phyloP scores from a whole-genome alignment of 371 early-diverging fungal genomes.

The Mortierella sp. region DNA sequence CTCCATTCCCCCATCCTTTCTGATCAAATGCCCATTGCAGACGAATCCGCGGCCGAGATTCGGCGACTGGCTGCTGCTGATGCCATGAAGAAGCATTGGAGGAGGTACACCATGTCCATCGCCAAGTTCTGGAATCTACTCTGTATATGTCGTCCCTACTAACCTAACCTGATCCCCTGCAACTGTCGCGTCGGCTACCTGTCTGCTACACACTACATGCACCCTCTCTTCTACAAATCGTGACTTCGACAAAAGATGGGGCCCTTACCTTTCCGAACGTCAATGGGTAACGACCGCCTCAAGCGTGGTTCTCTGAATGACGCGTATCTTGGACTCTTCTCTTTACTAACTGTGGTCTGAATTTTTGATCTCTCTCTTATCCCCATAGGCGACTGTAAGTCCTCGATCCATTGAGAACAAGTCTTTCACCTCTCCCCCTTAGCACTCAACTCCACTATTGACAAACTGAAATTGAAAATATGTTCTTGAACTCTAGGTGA shows the following conservation, averaged over 20 bases:
- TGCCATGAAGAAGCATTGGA: conserved; percentile 46
- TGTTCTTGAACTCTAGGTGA: conserved; percentile 15
- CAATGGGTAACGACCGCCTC: conserved; percentile 36
- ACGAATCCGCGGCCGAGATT: conserved; percentile 32
- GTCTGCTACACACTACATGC: background rate
- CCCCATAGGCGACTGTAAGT: conserved; percentile 16
- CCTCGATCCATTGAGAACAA: background rate
- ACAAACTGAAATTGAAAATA: background rate
- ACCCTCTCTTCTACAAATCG: background rate
- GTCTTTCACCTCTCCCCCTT: background rate
- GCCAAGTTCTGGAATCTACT: too few species aligned
- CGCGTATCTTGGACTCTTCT: too few species aligned
- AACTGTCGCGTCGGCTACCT: too few species aligned
- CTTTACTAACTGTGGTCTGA: background rate
- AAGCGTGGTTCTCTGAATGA: background rate
- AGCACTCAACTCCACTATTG: background rate
- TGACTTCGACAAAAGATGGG: conserved; percentile 36
- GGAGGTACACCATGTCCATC: conserved; percentile 21
- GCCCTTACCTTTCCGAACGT: conserved; percentile 50
- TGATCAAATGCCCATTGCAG: background rate
- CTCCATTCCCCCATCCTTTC: background rate
- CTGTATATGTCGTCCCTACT: too few species aligned
- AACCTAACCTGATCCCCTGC: too few species aligned
- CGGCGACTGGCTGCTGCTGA: conserved; percentile 27
- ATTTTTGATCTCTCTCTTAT: background rate